Percentiles rank a stretch among this genome's conserved stretches.
Conservation (phyloP, 2,329 filamentous ascomycete species). For the Tricladium varicosporioides region DNA sequence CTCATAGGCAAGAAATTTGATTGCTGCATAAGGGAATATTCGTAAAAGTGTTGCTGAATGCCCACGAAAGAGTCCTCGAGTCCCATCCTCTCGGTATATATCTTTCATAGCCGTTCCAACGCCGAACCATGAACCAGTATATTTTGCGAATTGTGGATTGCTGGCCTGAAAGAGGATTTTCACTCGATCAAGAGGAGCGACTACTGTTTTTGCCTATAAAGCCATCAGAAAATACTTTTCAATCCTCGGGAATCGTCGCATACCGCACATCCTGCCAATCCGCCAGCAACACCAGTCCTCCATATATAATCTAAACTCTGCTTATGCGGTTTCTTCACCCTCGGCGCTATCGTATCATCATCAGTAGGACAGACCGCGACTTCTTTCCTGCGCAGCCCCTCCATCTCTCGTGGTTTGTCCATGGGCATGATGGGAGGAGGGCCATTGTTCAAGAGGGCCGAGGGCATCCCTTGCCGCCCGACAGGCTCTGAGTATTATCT, state of each 20-base stretch:
- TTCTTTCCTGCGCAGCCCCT: conserved; percentile 25
- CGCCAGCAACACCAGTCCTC: conserved; percentile 82
- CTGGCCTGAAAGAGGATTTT: conserved; percentile 98
- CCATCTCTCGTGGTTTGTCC: conserved; percentile 40
- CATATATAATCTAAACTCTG: conserved; percentile 80
- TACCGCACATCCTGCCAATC: conserved; percentile 89
- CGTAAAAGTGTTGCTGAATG: conserved; percentile 91
- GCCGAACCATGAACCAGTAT: conserved; percentile 84
- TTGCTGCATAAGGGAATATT: conserved; percentile 95
- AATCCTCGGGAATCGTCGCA: conserved; percentile 23
- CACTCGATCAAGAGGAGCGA: conserved; percentile 93
- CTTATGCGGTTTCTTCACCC: conserved; percentile 53
- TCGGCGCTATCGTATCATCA: conserved; percentile 48
- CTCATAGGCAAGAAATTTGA: conserved; percentile 98
- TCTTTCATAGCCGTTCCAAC: conserved; percentile 78
- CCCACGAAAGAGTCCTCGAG: conserved; percentile 79
- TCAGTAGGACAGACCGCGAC: conserved; percentile 49
- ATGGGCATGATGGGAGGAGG: conserved; percentile 46
- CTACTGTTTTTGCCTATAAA: conserved; percentile 83
- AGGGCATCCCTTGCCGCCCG: conserved; percentile 49
- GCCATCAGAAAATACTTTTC: conserved; percentile 9
- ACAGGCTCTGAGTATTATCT: conserved; percentile 22
- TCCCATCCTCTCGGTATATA: conserved; percentile 75
- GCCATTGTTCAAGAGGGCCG: conserved; percentile 55
- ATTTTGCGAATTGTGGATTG: conserved; percentile 91